Base-by-base conservation (phyloP, 2,329 filamentous ascomycete genomes). In the Paecilomyces sp. region DNA sequence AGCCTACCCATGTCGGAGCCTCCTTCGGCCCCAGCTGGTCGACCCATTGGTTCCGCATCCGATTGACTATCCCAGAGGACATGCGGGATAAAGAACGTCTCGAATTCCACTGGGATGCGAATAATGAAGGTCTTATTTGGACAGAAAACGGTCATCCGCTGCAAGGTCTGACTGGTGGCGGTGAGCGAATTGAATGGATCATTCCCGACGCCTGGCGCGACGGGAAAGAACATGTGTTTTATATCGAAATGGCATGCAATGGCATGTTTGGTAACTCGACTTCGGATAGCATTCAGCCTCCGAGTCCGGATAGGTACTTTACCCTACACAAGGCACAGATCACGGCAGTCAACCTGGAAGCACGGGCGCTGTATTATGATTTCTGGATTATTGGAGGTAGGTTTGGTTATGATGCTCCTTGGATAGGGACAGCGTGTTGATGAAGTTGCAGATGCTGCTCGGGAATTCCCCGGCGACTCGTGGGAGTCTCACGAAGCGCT, bases 241-340 rank as follows among this genome's bases (percentile, higher is more conserved):
- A 97, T 74, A 88, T 99, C 64, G 94, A 99, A 78, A 96, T 97
- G 90, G 94, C 94, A 22, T 97, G 94, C 78, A 99, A 99, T 74
- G 88, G 88, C 74, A 97, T 97, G 92, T 97, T 97, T 77, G 94
- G 94, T 67, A 96, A 96, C 73, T 83, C 88, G 0, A 88, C 88
- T 22, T 91, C 91, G 28, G 91, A 95, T 73, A 86, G 83, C 33
- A 97, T 97, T 66, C 90, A 96, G 72, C 92, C 94, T 13, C 94
- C 94, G 0, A 82, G 89, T 61, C 89, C 90, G n/a, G 86, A 97
- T 79, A 89, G 83, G 67, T 90, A 89, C 72, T 99, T 89, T 73
- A 83, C 82, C 60, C 82, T 99, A 58, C 77, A 80, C 63, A 88
- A 86, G 64, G 93, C 92, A 13, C 88, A 92, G 62, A 95, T 99